Base-by-base conservation (phyloP, 139 green algal genomes). In the Chlorella sorokiniana region DNA sequence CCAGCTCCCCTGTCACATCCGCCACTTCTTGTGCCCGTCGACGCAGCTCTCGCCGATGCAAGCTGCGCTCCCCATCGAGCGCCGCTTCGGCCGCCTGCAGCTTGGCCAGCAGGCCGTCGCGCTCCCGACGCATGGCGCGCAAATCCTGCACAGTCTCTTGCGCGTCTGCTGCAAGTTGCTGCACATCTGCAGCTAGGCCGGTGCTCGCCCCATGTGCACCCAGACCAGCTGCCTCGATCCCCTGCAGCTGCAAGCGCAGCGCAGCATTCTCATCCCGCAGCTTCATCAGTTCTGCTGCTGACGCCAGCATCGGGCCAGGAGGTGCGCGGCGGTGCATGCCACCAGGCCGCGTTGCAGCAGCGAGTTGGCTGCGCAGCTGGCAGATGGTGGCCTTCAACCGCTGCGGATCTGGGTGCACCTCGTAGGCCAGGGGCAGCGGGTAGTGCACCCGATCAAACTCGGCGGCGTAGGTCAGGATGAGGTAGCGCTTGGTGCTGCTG, bases 371-470 rank as follows among this genome's bases (percentile, higher is more conserved):
- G 5, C 91, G 83, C 70, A 96, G 84, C 83, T 90, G 78, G 38
- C 69, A 69, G 44, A 95, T 94, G 62, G 89, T 87, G 35, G 68
- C 63, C 40, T 89, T 84, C 4, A 96, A 84, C 33, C 83, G 78
- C n/a, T 87, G 85, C 1, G 90, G 88, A 77, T 95, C 92, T 1
- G 92, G 91, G 11, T 87, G 51, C 10, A 94, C 91, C 69, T 97
- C 92, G 42, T 89, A 93, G 10, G 89, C 63, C 54, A 98, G 89
- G 4, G 95, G 95, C 72, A 98, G 86, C 1, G 95, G 95, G 83
- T 97, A 98, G 82, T 97, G 95, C 70, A 97, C 94, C 10, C 93
- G 85, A 82, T 98, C 95, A 86, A 96, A 98, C 86, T 98, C 95
- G 3, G 92, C 93, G 14, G 92, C 88, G 54, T 97, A 97, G 1